Evolutionary conservation across 2,329 filamentous ascomycete genomes (phyloP).

Genomic region (Periglandula ipomoeae): DNA sequence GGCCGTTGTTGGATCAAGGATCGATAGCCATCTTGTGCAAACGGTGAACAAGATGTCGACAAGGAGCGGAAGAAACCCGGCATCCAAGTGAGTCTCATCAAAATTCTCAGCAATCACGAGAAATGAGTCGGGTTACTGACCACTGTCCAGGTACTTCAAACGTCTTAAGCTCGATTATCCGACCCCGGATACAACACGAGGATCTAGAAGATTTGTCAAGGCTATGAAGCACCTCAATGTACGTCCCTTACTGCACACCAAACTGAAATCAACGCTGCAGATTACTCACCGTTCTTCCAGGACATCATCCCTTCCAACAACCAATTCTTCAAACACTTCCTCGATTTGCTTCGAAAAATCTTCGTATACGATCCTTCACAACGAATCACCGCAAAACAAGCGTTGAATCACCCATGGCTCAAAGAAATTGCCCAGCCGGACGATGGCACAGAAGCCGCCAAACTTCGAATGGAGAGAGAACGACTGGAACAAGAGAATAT

Average conservation of each 20-base stretch:
- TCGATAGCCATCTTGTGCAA: constrained; percentile 49
- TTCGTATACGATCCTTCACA: constrained; percentile 52
- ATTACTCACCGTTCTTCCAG: constrained; percentile 1
- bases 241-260: constrained; percentile 18
- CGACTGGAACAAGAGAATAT: constrained; percentile 6
- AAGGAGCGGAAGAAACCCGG: constrained; percentile 48
- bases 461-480: constrained; percentile 30
- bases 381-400: constrained; percentile 51
- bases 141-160: constrained; percentile 51
- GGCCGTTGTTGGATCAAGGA: constrained; percentile 50
- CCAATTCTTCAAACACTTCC: constrained; percentile 44
- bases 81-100: constrained; percentile 43
- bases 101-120: no score
- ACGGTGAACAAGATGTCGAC: constrained; percentile 41
- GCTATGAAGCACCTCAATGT: constrained; percentile 63
- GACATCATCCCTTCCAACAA: constrained; percentile 47
- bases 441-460: constrained; percentile 51
- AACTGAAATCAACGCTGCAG: neutral
- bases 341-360: constrained; percentile 50
- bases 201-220: constrained; percentile 57
- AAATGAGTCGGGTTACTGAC: constrained; percentile 5
- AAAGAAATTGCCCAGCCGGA: constrained; percentile 47
- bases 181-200: constrained; percentile 51
- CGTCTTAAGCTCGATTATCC: constrained; percentile 57
- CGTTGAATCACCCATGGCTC: constrained; percentile 53